Conservation (phyloP, 371 early-diverging fungal genomes). For the Actinomucor elegans region DNA sequence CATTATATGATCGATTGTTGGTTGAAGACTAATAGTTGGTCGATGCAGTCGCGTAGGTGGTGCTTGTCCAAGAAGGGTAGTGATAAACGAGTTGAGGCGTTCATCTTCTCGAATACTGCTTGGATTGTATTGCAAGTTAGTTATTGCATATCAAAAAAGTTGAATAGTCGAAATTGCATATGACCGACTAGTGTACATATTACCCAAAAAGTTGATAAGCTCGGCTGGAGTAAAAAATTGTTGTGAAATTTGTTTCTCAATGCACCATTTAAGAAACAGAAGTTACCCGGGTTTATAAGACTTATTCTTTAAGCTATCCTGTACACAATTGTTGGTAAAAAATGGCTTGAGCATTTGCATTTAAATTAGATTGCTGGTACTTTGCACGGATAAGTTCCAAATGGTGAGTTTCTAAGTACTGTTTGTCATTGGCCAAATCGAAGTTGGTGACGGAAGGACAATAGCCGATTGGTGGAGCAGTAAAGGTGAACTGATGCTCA, state of each 20-base stretch:
- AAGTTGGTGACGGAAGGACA: not conserved
- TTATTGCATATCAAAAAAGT: slow-evolving; percentile 4
- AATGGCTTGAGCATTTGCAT: no score
- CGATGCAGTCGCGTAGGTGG: not conserved
- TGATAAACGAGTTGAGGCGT: not conserved
- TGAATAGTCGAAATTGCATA: slow-evolving; percentile 2
- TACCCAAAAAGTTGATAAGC: slow-evolving; percentile 8
- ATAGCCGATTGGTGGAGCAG: not conserved
- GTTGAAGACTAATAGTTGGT: not conserved
- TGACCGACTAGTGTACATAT: not conserved
- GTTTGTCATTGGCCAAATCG: not conserved
- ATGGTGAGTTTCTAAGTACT: slow-evolving; percentile 17
- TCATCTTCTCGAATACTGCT: not conserved
- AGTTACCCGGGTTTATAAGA: not conserved
- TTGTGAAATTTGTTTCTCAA: not conserved
- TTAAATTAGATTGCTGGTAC: no score
- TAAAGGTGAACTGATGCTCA: slow-evolving; percentile 2
- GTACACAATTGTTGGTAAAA: not conserved
- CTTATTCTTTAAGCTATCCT: not conserved
- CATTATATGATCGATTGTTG: not conserved
- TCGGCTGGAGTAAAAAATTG: not conserved
- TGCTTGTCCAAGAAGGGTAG: not conserved
- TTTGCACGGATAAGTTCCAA: no score
- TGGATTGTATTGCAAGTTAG: slow-evolving; percentile 7
- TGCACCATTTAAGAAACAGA: slow-evolving; percentile 5